Evolutionary conservation across 371 early-diverging fungal species (phyloP), one percentile per base, ranked within the genome.

Genomic region (Mortierella sp.): DNA sequence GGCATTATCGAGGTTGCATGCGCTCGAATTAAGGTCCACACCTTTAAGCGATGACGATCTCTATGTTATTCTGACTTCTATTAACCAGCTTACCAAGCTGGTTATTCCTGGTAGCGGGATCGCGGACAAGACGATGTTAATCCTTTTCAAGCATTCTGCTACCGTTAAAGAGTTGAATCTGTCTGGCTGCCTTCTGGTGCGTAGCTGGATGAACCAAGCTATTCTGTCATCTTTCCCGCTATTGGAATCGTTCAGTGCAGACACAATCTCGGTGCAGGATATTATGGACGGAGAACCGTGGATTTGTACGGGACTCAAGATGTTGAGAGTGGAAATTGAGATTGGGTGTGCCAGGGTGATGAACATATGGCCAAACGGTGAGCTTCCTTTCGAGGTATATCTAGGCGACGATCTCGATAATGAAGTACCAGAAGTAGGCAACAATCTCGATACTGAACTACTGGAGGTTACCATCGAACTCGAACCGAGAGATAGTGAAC

Each of bases 221-320:
- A 43, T 62, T 29, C 28, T 62, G 10, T 62, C 63, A 22, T 31
- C n/a, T 8, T 62, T 43, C 23, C 63, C 63, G 47, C 7, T 49
- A 49, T 5, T 62, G 63, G 63, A 62, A 19, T 23, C 45, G 10
- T 62, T 62, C 22, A 49, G 29, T 29, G 63, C 63, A 3, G 63
- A 62, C 28, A 49, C 6, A 23, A 45, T 62, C 32, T 49, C 34
- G 26, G 63, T 43, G 22, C 22, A 31, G n/a, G 63, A 62, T 29
- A 34, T 62, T 29, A 47, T 62, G 49, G 32, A 28, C 1, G 63
- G 63, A 10, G 51, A 45, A 19, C 63, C 63, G 3, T 62, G 63
- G 63, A 15, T 62, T 17, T 62, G 63, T 32, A 45, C 31, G 15
- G 28, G 28, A 0, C 51, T 62, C 29, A 45, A 22, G 32, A 31